Evolutionary conservation across 2,329 filamentous ascomycete species (phyloP).

Genomic region (Colletotrichum abscissum): DNA sequence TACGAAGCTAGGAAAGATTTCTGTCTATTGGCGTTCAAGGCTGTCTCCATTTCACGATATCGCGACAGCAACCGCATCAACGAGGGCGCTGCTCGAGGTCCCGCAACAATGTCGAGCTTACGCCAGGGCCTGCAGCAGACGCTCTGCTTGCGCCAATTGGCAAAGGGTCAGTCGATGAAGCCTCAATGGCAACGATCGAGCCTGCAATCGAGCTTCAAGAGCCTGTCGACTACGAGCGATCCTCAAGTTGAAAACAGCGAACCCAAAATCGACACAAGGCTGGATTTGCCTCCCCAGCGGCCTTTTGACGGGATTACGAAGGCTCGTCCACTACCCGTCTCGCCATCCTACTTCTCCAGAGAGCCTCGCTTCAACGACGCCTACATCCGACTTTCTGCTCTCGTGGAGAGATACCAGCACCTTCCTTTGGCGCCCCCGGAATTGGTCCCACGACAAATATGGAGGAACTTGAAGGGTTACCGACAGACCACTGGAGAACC

Average conservation of each 20-base stretch:
- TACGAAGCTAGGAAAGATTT: conserved; percentile 33
- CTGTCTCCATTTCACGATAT: conserved; percentile 12
- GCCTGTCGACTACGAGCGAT: conserved; percentile 37
- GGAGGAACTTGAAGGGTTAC: conserved; percentile 84
- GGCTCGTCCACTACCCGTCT: conserved; percentile 83
- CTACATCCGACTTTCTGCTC: conserved; percentile 76
- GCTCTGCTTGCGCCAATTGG: conserved; percentile 46
- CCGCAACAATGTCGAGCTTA: conserved; percentile 48
- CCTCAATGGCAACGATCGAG: conserved; percentile 39
- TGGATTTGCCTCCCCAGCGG: conserved; percentile 31
- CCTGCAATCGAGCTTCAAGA: conserved; percentile 43
- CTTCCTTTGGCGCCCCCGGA: conserved; percentile 76
- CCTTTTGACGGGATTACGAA: conserved; percentile 53
- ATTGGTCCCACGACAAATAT: conserved; percentile 79
- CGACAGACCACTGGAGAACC: conserved; percentile 76
- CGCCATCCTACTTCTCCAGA: conserved; percentile 94
- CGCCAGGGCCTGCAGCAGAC: conserved; percentile 49
- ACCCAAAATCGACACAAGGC: neutral
- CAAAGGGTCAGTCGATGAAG: conserved; percentile 44
- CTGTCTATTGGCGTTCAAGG: conserved; percentile 8
- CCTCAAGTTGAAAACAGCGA: neutral
- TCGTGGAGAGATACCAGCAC: conserved; percentile 77
- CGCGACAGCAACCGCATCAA: conserved; percentile 26
- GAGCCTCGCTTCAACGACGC: conserved; percentile 88
- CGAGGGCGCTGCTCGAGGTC: conserved; percentile 25